phyloP scores from a whole-genome alignment of 225 moss, liverwort and hornwort genomes.

The Rhytidiadelphus loreus region DNA sequence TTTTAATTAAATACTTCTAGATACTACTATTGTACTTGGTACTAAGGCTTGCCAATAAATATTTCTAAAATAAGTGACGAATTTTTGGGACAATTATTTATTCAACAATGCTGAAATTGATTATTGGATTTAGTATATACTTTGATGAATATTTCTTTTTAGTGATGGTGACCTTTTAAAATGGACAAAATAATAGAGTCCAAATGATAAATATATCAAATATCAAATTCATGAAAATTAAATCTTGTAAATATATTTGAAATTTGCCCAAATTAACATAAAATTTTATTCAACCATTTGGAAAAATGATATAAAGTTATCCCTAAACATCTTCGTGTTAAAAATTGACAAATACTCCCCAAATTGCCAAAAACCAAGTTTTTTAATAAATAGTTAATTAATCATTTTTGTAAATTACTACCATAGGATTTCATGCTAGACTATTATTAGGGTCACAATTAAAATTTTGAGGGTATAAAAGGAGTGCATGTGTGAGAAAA shows the following conservation, averaged over 20 bases:
- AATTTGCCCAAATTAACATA: fast-evolving
- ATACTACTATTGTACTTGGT: no score
- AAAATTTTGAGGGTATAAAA: background rate
- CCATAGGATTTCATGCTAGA: background rate
- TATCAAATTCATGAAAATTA: no score
- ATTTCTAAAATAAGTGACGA: background rate
- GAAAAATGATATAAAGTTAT: background rate
- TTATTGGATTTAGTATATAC: fast-evolving
- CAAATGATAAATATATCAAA: no score
- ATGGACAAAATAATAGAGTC: no score
- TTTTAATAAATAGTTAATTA: background rate
- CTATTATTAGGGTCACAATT: background rate
- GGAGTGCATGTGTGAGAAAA: background rate
- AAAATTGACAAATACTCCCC: background rate
- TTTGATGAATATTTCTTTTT: background rate
- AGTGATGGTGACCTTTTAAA: background rate
- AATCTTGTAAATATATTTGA: background rate
- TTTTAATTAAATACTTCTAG: background rate
- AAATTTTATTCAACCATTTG: background rate
- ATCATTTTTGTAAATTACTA: background rate
- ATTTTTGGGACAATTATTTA: no score
- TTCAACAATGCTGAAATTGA: background rate
- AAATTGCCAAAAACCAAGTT: fast-evolving
- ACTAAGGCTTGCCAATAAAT: fast-evolving
- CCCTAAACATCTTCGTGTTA: fast-evolving